Evolutionary conservation across 108 stramenopile species (phyloP).

Genomic region (Licmophora abbreviata): DNA sequence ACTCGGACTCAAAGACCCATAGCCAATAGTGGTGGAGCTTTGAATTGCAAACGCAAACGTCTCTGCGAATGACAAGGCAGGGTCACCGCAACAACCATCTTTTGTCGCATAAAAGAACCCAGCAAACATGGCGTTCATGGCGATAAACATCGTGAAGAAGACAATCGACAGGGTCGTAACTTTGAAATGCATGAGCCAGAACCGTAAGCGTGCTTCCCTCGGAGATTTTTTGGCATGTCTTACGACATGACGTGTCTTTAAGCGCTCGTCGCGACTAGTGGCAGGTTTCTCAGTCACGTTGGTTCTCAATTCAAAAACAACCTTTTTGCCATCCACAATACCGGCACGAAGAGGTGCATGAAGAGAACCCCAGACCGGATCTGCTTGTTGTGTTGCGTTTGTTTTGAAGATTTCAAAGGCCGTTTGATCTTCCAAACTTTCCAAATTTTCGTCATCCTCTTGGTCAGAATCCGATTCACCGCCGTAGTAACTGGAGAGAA

Average conservation of each 20-base stretch:
- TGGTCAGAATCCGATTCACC: not conserved
- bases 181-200: slow-evolving; percentile 5
- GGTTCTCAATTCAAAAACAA: slow-evolving; percentile 10
- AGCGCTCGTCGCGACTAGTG: not conserved
- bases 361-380: slow-evolving; percentile 10
- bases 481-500: slow-evolving; percentile 9
- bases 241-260: not conserved
- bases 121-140: slow-evolving; percentile 9
- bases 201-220: slow-evolving; percentile 7
- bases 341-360: slow-evolving; percentile 15
- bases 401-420: slow-evolving; percentile 19
- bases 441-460: not conserved
- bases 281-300: slow-evolving; percentile 10
- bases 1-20: slow-evolving; percentile 5
- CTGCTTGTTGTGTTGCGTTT: not conserved
- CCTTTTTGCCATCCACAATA: slow-evolving; percentile 10
- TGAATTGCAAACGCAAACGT: slow-evolving; percentile 13
- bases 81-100: slow-evolving; percentile 9
- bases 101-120: slow-evolving; percentile 1
- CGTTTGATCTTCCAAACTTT: slow-evolving; percentile 8
- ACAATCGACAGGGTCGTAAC: not conserved
- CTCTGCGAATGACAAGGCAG: slow-evolving; percentile 4
- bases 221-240: not conserved
- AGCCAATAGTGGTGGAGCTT: slow-evolving; percentile 19
- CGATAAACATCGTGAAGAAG: slow-evolving; percentile 4